Evolutionary conservation across 164 flowering plant genomes (phyloP).

Genomic region (Macadamia tetraphylla): DNA sequence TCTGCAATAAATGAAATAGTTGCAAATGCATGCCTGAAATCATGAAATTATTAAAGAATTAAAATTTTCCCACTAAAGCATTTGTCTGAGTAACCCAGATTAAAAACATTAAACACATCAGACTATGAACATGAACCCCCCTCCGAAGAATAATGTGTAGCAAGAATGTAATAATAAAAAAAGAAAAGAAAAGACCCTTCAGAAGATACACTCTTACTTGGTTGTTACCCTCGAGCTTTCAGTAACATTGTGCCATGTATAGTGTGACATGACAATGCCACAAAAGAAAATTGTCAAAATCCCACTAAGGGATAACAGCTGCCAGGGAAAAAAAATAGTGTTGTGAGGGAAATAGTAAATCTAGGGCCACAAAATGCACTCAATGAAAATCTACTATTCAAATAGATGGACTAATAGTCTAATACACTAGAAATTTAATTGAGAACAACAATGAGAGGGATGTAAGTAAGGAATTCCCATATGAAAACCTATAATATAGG

Average conservation of each 20-base stretch:
- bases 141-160: no score
- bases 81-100: no score
- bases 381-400: no score
- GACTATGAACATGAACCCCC: no score
- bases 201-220: slow-evolving; percentile 31
- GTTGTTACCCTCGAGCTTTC: slow-evolving; percentile 59
- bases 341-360: no score
- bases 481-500: no score
- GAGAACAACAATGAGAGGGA: no score
- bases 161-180: no score
- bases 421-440: not conserved
- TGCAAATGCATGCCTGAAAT: slow-evolving; percentile 58
- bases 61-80: no score
- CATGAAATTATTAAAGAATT: slow-evolving; percentile 1
- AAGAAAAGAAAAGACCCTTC: not conserved
- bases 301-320: slow-evolving; percentile 51
- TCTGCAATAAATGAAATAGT: slow-evolving; percentile 63
- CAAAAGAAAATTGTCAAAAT: slow-evolving; percentile 61
- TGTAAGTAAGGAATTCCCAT: no score
- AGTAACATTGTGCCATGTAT: slow-evolving; percentile 65
- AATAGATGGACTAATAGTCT: not conserved
- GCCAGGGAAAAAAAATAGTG: slow-evolving; percentile 13
- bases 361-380: no score
- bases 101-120: no score
- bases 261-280: slow-evolving; percentile 69